Evolutionary conservation across 2,329 filamentous ascomycete genomes (phyloP).

Genomic region (Trichothecium roseum): DNA sequence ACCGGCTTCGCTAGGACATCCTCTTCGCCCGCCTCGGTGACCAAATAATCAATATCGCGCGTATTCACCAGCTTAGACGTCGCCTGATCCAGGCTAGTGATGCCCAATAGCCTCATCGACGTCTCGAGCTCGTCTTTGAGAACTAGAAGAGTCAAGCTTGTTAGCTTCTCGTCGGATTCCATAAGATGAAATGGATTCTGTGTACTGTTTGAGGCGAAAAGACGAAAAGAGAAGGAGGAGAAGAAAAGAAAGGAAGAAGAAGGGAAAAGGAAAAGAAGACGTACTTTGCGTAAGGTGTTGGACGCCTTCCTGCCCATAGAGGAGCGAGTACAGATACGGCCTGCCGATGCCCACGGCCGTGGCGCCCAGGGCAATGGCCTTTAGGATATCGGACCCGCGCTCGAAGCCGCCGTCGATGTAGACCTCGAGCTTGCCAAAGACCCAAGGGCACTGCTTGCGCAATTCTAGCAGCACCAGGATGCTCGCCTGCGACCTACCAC

Average conservation of each 20-base stretch:
- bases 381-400: constrained; percentile 43
- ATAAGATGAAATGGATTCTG: no score
- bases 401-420: constrained; percentile 43
- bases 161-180: no score
- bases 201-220: no score
- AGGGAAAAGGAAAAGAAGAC: constrained; percentile 12
- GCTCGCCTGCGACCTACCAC: constrained; percentile 25
- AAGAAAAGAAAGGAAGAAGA: not conserved
- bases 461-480: constrained; percentile 42
- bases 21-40: no score
- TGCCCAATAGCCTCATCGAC: constrained; percentile 17
- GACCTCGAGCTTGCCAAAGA: constrained; percentile 37
- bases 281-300: constrained; percentile 45
- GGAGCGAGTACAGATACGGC: constrained; percentile 40
- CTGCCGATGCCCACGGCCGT: constrained; percentile 43
- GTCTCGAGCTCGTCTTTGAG: constrained; percentile 19
- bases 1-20: no score
- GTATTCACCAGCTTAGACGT: constrained; percentile 18
- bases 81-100: constrained; percentile 17
- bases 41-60: constrained; percentile 18
- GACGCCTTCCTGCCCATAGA: constrained; percentile 43
- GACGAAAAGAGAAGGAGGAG: not conserved
- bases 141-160: constrained; percentile 9
- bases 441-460: constrained; percentile 35
- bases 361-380: constrained; percentile 40